These are phyloP conservation scores for Solanum appendiculatum DNA, from an alignment of 257 asterid species.

Conservation along the genomic window DNA sequence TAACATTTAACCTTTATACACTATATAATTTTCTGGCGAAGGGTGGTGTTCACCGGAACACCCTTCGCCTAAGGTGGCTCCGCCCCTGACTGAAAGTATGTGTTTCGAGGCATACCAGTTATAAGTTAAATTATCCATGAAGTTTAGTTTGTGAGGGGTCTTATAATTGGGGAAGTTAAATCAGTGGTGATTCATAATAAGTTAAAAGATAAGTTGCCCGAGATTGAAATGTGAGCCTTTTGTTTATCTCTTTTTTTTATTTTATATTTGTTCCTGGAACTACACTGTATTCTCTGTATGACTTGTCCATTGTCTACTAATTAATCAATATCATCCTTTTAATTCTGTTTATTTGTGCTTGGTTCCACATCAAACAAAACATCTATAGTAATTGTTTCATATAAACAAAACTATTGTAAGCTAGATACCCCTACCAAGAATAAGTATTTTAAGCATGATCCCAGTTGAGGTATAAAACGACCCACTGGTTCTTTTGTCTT, in stretches of 20 bases:
- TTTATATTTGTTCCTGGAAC: not conserved
- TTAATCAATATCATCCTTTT: not conserved
- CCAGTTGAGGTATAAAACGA: not conserved
- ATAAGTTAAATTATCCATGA: not conserved
- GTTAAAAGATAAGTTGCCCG: not conserved
- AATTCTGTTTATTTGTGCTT: not conserved
- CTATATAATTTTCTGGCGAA: too few relatives aligned
- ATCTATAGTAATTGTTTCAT: not conserved
- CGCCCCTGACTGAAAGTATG: not conserved
- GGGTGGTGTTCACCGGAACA: too few relatives aligned
- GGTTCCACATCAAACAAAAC: not conserved
- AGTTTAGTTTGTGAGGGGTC: not conserved
- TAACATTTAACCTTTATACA: too few relatives aligned
- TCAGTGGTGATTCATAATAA: not conserved
- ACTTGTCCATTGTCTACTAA: not conserved
- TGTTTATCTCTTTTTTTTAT: not conserved
- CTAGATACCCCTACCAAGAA: not conserved
- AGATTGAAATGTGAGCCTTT: not conserved
- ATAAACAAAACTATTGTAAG: not conserved
- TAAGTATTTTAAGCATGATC: not conserved
- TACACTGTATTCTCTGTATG: not conserved
- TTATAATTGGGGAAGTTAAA: not conserved
- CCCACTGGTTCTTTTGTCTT: not conserved
- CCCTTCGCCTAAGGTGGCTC: too few relatives aligned
- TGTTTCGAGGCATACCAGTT: not conserved